A percentile compares a stretch with the other conserved stretches of the same genome.
Evolutionary conservation across 495 filamentous ascomycete species (phyloP).

Genomic region (Trichocladium uniseriatum): DNA sequence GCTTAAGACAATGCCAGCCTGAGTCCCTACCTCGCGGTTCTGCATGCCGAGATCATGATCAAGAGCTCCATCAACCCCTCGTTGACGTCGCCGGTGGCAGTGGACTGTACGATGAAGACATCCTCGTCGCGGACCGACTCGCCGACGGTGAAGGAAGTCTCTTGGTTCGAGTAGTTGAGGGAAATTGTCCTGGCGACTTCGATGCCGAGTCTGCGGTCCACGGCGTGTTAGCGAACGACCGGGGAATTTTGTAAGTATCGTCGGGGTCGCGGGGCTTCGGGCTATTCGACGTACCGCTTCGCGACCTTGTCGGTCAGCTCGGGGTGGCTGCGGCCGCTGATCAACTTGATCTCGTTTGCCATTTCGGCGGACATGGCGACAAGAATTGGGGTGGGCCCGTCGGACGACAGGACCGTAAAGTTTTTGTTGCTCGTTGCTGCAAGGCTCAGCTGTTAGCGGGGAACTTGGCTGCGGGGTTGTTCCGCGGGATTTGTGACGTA

Average conservation of each 20-base stretch:
- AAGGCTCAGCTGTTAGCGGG: slow-evolving; percentile 27
- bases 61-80: slow-evolving; percentile 97
- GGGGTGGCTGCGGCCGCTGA: slow-evolving; percentile 94
- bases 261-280: background rate
- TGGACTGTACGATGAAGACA: slow-evolving; percentile 96
- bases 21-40: slow-evolving; percentile 53
- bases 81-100: slow-evolving; percentile 92
- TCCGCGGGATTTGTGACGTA: background rate
- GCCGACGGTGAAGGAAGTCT: slow-evolving; percentile 93
- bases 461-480: slow-evolving; percentile 17
- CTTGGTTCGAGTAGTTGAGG: slow-evolving; percentile 94
- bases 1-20: background rate
- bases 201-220: slow-evolving; percentile 64
- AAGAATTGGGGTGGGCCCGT: slow-evolving; percentile 9
- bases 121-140: slow-evolving; percentile 96
- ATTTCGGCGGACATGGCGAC: slow-evolving; percentile 38
- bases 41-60: slow-evolving; percentile 98
- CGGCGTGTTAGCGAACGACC: background rate
- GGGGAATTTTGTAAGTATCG: background rate
- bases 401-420: slow-evolving; percentile 15
- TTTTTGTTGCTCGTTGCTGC: slow-evolving; percentile 12
- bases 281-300: slow-evolving; percentile 55
- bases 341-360: slow-evolving; percentile 87
- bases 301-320: slow-evolving; percentile 81
- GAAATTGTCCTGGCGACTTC: slow-evolving; percentile 93